A percentile compares a stretch with the other conserved stretches of the same genome.
Conservation (phyloP, 78 protist species). For the Emiliania huxleyi region DNA sequence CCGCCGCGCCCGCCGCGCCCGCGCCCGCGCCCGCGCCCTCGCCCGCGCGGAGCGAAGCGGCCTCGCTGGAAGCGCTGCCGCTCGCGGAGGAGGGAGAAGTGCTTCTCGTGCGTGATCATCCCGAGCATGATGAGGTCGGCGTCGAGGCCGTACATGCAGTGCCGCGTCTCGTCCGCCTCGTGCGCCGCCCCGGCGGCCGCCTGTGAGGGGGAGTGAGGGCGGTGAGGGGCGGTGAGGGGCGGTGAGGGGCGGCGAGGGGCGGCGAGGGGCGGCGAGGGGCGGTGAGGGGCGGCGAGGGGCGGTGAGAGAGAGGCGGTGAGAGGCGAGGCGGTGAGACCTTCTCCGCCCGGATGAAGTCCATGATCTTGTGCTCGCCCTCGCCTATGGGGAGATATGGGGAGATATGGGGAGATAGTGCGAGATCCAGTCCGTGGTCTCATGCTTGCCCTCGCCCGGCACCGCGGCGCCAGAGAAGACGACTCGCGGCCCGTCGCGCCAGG, state of each 20-base stretch:
- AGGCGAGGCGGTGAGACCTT: constrained; percentile 64
- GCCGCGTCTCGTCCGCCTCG: constrained; percentile 38
- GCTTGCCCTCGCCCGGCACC: constrained; percentile 84
- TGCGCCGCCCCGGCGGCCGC: no score
- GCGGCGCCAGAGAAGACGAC: constrained; percentile 58
- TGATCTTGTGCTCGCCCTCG: constrained; percentile 98
- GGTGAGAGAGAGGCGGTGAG: constrained; percentile 49
- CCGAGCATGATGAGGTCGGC: constrained; percentile 92
- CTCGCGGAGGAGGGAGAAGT: constrained; percentile 83
- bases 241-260: no score
- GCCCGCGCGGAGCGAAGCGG: neutral
- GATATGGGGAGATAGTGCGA: no score
- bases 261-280: no score
- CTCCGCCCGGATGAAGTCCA: constrained; percentile 84
- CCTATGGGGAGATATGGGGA: no score
- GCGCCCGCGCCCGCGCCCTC: neutral
- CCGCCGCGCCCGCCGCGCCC: no score
- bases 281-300: no score
- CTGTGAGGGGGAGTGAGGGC: no score
- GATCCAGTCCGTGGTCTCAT: constrained; percentile 92
- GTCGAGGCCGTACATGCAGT: constrained; percentile 93
- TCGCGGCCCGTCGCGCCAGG: constrained; percentile 47
- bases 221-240: no score
- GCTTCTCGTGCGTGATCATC: constrained; percentile 85
- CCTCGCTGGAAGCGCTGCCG: constrained; percentile 44